These are phyloP conservation scores for Geotrichum bryndzae DNA, from an alignment of 1,139 yeast genomes.

Conservation along the genomic window DNA sequence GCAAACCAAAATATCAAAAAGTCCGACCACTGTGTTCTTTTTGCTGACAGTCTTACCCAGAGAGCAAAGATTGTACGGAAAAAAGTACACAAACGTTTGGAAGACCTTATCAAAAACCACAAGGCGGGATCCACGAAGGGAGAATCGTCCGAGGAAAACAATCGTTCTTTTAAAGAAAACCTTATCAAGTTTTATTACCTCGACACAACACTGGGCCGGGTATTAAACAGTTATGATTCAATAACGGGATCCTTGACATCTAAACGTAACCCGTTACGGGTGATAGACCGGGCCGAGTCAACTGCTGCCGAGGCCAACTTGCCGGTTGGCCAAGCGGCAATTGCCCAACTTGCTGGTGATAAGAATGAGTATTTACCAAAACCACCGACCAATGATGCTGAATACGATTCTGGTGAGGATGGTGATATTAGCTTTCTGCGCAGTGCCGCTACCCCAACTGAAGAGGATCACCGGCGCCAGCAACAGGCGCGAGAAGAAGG, in stretches of 20 bases:
- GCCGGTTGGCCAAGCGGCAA: not conserved
- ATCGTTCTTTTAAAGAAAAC: slow-evolving; percentile 17
- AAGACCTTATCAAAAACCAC: slow-evolving; percentile 24
- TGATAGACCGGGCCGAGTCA: slow-evolving; percentile 2
- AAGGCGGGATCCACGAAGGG: not conserved
- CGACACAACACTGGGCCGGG: slow-evolving; percentile 32
- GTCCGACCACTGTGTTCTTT: slow-evolving; percentile 15
- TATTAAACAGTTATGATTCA: slow-evolving; percentile 25
- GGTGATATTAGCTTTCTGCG: slow-evolving; percentile 8
- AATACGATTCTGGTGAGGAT: not conserved
- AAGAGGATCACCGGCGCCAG: slow-evolving; percentile 21
- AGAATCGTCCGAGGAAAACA: not conserved
- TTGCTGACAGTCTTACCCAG: slow-evolving; percentile 26
- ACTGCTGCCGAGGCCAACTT: not conserved
- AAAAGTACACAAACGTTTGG: slow-evolving; percentile 28
- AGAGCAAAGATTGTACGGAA: slow-evolving; percentile 30
- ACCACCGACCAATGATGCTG: slow-evolving; percentile 7
- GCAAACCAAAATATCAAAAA: slow-evolving; percentile 20
- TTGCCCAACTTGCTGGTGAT: not conserved
- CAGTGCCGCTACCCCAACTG: slow-evolving; percentile 2
- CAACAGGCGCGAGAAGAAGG: slow-evolving; percentile 89
- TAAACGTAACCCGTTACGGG: not conserved
- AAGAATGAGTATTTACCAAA: not conserved
- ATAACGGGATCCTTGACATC: slow-evolving; percentile 1
- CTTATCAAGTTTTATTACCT: slow-evolving; percentile 33